These are phyloP conservation scores for Sporothrix dimorphospora DNA, from an alignment of 2,329 filamentous ascomycete species.

Conservation along the genomic window DNA sequence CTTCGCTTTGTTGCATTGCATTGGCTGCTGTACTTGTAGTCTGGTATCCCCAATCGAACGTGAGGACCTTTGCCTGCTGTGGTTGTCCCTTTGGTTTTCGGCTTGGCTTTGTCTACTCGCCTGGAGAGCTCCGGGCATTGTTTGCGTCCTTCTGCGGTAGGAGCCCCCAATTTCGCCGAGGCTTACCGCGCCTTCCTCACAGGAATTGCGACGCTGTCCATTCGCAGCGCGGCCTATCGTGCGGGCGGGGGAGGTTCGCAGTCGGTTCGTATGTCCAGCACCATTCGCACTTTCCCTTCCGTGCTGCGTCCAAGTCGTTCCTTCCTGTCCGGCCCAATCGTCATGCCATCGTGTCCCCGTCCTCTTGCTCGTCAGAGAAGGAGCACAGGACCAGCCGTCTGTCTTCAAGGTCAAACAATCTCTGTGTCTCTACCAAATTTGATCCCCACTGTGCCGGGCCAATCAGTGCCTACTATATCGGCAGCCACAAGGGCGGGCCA, in stretches of 20 bases:
- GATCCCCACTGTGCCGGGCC: conserved; percentile 12
- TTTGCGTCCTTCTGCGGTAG: neutral
- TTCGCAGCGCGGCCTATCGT: neutral
- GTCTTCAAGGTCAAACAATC: conserved; percentile 21
- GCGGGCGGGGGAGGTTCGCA: neutral
- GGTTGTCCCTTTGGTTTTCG: neutral
- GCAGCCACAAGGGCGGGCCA: neutral
- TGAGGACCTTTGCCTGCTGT: neutral
- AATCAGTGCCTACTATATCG: conserved; percentile 11
- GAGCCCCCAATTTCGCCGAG: conserved; percentile 19
- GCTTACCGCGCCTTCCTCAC: conserved; percentile 21
- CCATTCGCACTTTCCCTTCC: neutral
- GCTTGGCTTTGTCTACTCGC: neutral
- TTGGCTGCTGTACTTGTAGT: neutral
- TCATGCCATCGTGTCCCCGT: neutral
- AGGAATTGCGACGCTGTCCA: conserved; percentile 10
- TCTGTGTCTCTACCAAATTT: conserved; percentile 14
- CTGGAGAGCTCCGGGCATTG: neutral
- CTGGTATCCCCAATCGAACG: neutral
- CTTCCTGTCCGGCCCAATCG: neutral
- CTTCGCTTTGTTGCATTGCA: conserved; percentile 20
- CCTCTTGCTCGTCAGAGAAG: conserved; percentile 5
- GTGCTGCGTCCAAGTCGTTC: neutral
- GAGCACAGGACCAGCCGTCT: conserved; percentile 14
- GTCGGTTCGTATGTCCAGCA: neutral